These are phyloP conservation scores for Monosporozyma aerobia DNA, from an alignment of 805 yeast species.

Conservation along the genomic window DNA sequence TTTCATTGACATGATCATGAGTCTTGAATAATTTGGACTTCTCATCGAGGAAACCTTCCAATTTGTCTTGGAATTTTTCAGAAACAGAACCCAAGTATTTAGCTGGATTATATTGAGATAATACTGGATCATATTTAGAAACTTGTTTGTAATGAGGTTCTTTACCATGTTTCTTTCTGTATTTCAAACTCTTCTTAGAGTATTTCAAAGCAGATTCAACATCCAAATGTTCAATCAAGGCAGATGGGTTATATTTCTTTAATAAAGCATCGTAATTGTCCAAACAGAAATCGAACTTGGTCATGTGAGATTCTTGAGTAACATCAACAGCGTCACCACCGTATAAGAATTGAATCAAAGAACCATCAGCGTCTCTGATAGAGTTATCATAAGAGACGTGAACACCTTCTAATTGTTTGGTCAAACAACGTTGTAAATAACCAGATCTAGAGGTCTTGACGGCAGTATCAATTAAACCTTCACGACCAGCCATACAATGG, in stretches of 20 bases:
- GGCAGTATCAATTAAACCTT: slow-evolving; percentile 98
- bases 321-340: slow-evolving; percentile 98
- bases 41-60: slow-evolving; percentile 57
- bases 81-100: slow-evolving; percentile 89
- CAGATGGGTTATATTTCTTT: slow-evolving; percentile 78
- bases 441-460: slow-evolving; percentile 98
- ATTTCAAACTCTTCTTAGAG: slow-evolving; percentile 72
- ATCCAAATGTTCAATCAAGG: slow-evolving; percentile 62
- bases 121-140: slow-evolving; percentile 75
- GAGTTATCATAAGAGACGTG: slow-evolving; percentile 89
- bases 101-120: slow-evolving; percentile 79
- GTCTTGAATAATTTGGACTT: slow-evolving; percentile 52
- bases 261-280: slow-evolving; percentile 84
- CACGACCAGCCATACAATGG: slow-evolving; percentile 99
- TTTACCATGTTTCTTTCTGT: slow-evolving; percentile 50
- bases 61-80: slow-evolving; percentile 72
- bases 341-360: slow-evolving; percentile 86
- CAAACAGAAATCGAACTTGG: slow-evolving; percentile 84
- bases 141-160: slow-evolving; percentile 56
- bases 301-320: slow-evolving; percentile 88
- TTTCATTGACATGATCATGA: slow-evolving; percentile 40
- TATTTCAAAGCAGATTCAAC: slow-evolving; percentile 74
- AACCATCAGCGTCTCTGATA: slow-evolving; percentile 92
- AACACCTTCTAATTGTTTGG: slow-evolving; percentile 96
- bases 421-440: slow-evolving; percentile 94